These are phyloP conservation scores for Neurospora sp. DNA, from an alignment of 495 filamentous ascomycete genomes.

Conservation along the genomic window DNA sequence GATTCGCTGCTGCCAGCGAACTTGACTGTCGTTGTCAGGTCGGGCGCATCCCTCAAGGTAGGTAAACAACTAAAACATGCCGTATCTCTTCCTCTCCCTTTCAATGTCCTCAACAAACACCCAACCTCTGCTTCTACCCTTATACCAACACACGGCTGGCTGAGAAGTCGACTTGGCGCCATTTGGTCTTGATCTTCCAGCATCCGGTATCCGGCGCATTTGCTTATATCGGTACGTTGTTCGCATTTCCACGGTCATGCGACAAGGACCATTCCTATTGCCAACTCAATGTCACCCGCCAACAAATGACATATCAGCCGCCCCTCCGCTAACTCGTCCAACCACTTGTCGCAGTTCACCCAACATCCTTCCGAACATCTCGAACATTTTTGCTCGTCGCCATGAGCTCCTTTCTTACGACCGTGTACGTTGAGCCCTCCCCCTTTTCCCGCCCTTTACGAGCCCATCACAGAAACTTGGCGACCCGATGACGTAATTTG, in stretches of 20 bases:
- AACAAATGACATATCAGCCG: slow-evolving; percentile 6
- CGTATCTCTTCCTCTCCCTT: background rate
- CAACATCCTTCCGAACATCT: slow-evolving; percentile 9
- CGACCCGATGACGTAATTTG: background rate
- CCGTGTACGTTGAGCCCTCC: slow-evolving; percentile 19
- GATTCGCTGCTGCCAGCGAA: slow-evolving; percentile 12
- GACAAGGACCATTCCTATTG: slow-evolving; percentile 3
- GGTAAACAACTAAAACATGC: background rate
- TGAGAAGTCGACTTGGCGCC: background rate
- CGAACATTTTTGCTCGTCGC: slow-evolving; percentile 1
- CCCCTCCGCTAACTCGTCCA: background rate
- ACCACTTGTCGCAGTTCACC: slow-evolving; percentile 11
- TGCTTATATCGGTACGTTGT: slow-evolving; percentile 3
- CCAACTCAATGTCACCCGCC: slow-evolving; percentile 18
- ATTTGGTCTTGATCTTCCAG: background rate
- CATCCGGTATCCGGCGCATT: slow-evolving; percentile 1
- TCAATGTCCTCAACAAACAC: background rate
- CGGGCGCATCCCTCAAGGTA: background rate
- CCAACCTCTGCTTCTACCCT: background rate
- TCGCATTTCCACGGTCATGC: slow-evolving; percentile 5
- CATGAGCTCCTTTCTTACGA: slow-evolving; percentile 29
- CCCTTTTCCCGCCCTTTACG: slow-evolving; percentile 2
- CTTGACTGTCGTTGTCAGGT: background rate
- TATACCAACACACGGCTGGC: background rate
- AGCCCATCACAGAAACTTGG: slow-evolving; percentile 1